Evolutionary conservation across 2,329 filamentous ascomycete species (phyloP).

Genomic region (Aspergillus sojae): DNA sequence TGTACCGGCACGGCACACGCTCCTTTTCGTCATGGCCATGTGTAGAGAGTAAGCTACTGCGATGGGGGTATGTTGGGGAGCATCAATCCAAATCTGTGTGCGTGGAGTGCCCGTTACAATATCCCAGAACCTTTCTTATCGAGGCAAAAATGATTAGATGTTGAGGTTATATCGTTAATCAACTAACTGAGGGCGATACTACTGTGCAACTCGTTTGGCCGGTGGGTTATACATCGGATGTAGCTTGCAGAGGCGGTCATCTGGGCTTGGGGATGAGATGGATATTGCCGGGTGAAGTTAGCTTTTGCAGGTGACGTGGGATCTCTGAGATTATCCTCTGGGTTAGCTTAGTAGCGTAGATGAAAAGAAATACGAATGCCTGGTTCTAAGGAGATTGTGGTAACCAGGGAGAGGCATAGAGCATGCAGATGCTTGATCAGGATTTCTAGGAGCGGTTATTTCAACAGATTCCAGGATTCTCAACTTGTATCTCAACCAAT

Average conservation of each 20-base stretch:
- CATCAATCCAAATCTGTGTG: not conserved
- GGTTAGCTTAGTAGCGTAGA: not conserved
- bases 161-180: not conserved
- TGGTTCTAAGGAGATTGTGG: not conserved
- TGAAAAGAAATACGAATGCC: not conserved
- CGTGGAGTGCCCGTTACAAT: not conserved
- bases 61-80: not conserved
- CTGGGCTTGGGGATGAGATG: not conserved
- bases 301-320: not conserved
- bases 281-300: not conserved
- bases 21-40: too few relatives aligned
- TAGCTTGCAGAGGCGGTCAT: not conserved
- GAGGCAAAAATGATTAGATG: not conserved
- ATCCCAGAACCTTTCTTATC: not conserved
- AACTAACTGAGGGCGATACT: too few relatives aligned
- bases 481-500: not conserved
- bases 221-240: too few relatives aligned
- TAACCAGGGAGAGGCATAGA: not conserved
- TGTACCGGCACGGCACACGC: fast-evolving
- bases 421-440: not conserved
- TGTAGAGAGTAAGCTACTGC: too few relatives aligned
- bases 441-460: not conserved
- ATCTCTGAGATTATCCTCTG: not conserved
- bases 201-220: too few relatives aligned
- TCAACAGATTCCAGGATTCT: not conserved